Evolutionary conservation across 768 basidiomycete species (phyloP), one percentile per base, ranked within the genome.

Genomic region (Phaffia tasmanica): DNA sequence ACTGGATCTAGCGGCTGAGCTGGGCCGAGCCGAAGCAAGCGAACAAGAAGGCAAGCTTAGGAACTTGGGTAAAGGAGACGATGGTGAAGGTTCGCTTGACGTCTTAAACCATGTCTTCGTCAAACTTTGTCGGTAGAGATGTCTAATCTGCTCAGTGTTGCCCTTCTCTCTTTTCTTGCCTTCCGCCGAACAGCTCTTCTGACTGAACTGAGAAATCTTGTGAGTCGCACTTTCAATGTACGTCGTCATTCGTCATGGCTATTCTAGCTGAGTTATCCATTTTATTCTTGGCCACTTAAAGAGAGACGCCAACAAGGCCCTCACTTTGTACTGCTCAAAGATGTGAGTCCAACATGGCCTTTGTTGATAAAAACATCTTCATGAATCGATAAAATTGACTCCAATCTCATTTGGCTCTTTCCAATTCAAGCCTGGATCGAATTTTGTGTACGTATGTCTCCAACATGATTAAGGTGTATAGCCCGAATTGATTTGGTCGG

Each of bases 1-100:
- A 23, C 83, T 91, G 60, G 89, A 92, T 73, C 83, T 92, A 54
- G 91, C 91, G 30, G 88, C 90, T 58, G 91, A 93, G 76, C 83
- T 94, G 66, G 91, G 89, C 42, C 84, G 90, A 53, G 91, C 89
- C 9, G 88, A 93, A 79, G 89, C 87, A 6, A 65, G 64, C 25
- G 64, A 69, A 6, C 32, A 46, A 68, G 69, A 53, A 66, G 64
- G 19, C 47, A 62, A 30, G 63, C 7, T 71, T 70, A 62, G 67
- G 48, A 61, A 55, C 21, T 29, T 60, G 48, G 70, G 62, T n/a
- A 70, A 72, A 42, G 70, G 65, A 15, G 71, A 73, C 19, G 71
- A 72, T 29, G 70, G 69, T 8, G 70, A 71, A 42, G 69, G 67
- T 71, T n/a, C 21, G 70, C 65, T 54, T 4, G 46, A 63, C 14